Base-by-base conservation (phyloP, 2,329 filamentous ascomycete species). In the Trichoderma citrinoviride region DNA sequence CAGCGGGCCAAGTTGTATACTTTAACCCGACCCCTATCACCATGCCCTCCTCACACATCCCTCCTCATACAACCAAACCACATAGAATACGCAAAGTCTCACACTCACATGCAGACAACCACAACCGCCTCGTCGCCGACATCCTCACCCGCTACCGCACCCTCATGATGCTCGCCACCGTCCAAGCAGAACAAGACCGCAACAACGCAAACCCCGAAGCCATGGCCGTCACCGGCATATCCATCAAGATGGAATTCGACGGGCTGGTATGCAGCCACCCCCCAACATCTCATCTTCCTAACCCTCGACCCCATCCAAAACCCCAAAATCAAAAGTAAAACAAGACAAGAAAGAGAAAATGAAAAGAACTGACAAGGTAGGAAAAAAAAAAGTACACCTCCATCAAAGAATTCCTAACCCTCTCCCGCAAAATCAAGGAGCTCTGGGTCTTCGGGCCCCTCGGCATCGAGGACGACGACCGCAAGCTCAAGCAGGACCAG, bases 211-310 rank as follows among this genome's bases (percentile, higher is more conserved):
- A 77, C 63, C 78, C 78, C 0, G 76, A 80, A 60, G 74, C 77
- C 66, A 77, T 80, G 65, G 77, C 79, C 56, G 78, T 80, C 33
- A 74, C 76, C 5, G 77, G 78, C 49, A 77, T 81, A 33, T 77
- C 78, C 43, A 79, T 80, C 73, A 78, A 79, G 71, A 77, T 79
- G 70, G 79, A 81, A 60, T 81, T 81, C 56, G 78, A 81, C 63
- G 77, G 77, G 3, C 70, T 81, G 17, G 78, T 80, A 65, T 29
- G 72, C 64, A 0, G 23, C 29, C 15, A 3, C 33, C 21, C 12
- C 19, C 5, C 10, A 12, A 8, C 7, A 10, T 8, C 15, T 49
- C 47, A 23, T 23, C 33, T 7, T 21, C 29, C 19, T 27, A 5
- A 29, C 27, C 17, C 50, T 21, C 15, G 19, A 3, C 7, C 0